Base-by-base conservation (phyloP, 768 basidiomycete genomes). In the Trametes cubensis region DNA sequence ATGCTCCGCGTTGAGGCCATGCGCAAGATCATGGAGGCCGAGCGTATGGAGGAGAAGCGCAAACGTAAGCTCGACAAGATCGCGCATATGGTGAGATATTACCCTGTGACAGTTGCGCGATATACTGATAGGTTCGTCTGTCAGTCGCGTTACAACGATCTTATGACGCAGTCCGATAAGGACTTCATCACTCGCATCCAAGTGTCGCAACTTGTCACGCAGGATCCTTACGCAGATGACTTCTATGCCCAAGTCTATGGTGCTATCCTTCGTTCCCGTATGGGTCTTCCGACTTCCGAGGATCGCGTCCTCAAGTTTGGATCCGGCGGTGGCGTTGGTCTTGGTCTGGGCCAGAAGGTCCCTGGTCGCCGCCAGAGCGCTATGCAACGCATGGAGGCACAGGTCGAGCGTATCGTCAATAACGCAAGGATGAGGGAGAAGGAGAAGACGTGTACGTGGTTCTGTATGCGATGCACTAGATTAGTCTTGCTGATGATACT, bases 181-280 rank as follows among this genome's bases (percentile, higher is more conserved):
- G 97, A 98, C 72, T 99, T 98, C 72, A 98, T 99, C 76, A 98
- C 97, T 39, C 88, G 97, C 25, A 98, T 99, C 65, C 97, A 99
- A 74, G 93, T 99, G 38, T 98, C 96, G 1, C 97, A 98, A 71
- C 89, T 98, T 44, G 95, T 97, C 46, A 96, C 95, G 6, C 89
- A 92, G 70, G 97, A 99, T 76, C 97, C 97, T 0, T 98, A 96
- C 74, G 87, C 92, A 34, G 96, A 98, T 65, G 97, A 99, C 73
- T 99, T 98, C 74, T 99, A 99, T 71, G 97, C 95, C 13, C 95
- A 98, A 75, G 95, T 98, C 2, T 95, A 92, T 71, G 88, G 91
- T 41, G 91, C 92, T 1, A 85, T 96, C 60, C 70, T 92, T 54
- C 87, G 94, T 47, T 89, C 90, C 41, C 85, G 90, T 59, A 76